phyloP scores from a whole-genome alignment of 768 basidiomycete genomes.

The Lentinula detonsa region DNA sequence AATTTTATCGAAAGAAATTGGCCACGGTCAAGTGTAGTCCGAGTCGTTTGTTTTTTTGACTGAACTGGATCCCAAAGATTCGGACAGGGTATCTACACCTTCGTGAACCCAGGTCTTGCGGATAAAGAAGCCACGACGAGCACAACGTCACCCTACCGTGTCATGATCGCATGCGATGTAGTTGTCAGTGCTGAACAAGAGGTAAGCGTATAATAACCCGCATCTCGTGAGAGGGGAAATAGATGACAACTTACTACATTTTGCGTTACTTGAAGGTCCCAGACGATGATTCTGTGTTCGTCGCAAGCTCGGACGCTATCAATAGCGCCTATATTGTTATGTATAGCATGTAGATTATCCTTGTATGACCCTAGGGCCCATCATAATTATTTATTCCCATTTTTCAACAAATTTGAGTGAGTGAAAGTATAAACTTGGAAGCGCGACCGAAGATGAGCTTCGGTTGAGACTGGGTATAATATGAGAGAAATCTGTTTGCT shows the following conservation, averaged over 20 bases:
- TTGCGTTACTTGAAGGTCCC: neutral
- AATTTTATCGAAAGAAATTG: neutral
- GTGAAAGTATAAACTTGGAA: too few species aligned
- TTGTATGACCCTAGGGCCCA: too few species aligned
- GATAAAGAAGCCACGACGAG: slow-evolving; percentile 30
- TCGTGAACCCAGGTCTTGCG: slow-evolving; percentile 24
- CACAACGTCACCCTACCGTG: slow-evolving; percentile 32
- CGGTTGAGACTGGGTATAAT: too few species aligned
- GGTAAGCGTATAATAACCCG: neutral
- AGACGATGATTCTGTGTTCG: neutral
- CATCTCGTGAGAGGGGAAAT: too few species aligned
- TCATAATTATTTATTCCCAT: too few species aligned
- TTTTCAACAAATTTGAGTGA: too few species aligned
- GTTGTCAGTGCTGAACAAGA: neutral
- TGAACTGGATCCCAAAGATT: slow-evolving; percentile 13
- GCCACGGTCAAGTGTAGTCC: too few species aligned
- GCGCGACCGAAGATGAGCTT: too few species aligned
- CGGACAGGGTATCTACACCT: slow-evolving; percentile 30
- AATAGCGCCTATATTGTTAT: slow-evolving; percentile 2
- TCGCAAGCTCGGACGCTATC: neutral
- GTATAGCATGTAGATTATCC: neutral
- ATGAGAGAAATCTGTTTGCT: too few species aligned
- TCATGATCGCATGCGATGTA: slow-evolving; percentile 30
- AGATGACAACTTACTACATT: neutral
- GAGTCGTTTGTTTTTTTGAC: too few species aligned